phyloP scores from a whole-genome alignment of 768 basidiomycete species.

The Amanita subjunquillea region DNA sequence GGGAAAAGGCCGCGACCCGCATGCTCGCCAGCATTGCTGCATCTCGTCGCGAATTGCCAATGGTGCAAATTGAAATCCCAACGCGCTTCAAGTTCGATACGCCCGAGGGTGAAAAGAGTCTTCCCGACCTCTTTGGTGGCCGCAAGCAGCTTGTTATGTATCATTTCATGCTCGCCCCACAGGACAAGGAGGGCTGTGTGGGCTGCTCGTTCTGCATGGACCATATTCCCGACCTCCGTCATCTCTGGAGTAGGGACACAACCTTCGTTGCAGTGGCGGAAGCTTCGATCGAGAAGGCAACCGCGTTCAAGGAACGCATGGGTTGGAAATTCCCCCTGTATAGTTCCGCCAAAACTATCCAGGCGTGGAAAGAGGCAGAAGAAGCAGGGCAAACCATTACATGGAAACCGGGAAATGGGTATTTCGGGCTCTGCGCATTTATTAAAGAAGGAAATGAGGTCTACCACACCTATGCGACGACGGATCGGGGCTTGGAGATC shows the following conservation, averaged over 20 bases:
- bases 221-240: not conserved
- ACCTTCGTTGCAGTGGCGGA: not conserved
- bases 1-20: not conserved
- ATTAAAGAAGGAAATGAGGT: not conserved
- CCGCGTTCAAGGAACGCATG: not conserved
- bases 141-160: not conserved
- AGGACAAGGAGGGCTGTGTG: not conserved
- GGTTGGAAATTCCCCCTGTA: not conserved
- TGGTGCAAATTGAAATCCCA: not conserved
- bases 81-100: not conserved
- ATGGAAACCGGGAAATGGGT: not conserved
- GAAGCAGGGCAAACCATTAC: not conserved
- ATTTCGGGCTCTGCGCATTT: not conserved
- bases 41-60: not conserved
- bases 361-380: not conserved
- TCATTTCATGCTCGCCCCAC: not conserved
- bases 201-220: conserved; percentile 2
- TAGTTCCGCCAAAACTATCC: not conserved
- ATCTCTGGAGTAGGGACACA: not conserved
- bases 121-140: not conserved
- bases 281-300: not conserved
- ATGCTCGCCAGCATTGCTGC: not conserved
- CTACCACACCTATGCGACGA: not conserved
- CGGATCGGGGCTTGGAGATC: not conserved
- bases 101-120: not conserved